These are phyloP conservation scores for Ballota nigra DNA, from an alignment of 257 asterid species.

Conservation along the genomic window DNA sequence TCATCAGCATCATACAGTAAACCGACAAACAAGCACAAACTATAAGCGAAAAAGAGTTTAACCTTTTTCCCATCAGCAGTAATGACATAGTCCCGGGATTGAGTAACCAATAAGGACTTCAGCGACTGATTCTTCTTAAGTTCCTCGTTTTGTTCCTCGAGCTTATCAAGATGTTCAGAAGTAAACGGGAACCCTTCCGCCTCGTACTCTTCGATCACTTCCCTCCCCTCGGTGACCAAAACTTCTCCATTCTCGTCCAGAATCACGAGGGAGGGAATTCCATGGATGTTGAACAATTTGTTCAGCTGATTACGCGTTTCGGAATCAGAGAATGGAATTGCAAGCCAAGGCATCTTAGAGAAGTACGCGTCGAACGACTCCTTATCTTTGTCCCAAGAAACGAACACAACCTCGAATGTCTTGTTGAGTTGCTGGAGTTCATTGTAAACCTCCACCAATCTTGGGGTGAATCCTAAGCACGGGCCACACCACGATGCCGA, in stretches of 20 bases:
- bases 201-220: conserved; percentile 51
- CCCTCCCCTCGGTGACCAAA: conserved; percentile 50
- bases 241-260: conserved; percentile 57
- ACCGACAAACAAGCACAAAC: background rate
- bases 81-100: conserved; percentile 62
- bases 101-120: conserved; percentile 49
- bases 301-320: conserved; percentile 47
- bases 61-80: conserved; percentile 71
- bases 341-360: conserved; percentile 91
- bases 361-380: conserved; percentile 64
- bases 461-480: conserved; percentile 72
- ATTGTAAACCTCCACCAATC: conserved; percentile 58
- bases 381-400: conserved; percentile 59
- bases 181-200: conserved; percentile 77
- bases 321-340: conserved; percentile 77
- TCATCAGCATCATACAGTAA: conserved; percentile 2
- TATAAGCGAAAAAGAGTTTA: background rate
- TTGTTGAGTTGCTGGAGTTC: conserved; percentile 47
- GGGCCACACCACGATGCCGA: conserved; percentile 99
- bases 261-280: conserved; percentile 79
- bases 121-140: conserved; percentile 72
- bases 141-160: conserved; percentile 57
- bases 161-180: conserved; percentile 35
- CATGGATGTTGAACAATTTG: conserved; percentile 48
- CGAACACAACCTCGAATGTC: conserved; percentile 60